Base-by-base conservation (phyloP, 441 rosid species). In the Jatropha multifida region DNA sequence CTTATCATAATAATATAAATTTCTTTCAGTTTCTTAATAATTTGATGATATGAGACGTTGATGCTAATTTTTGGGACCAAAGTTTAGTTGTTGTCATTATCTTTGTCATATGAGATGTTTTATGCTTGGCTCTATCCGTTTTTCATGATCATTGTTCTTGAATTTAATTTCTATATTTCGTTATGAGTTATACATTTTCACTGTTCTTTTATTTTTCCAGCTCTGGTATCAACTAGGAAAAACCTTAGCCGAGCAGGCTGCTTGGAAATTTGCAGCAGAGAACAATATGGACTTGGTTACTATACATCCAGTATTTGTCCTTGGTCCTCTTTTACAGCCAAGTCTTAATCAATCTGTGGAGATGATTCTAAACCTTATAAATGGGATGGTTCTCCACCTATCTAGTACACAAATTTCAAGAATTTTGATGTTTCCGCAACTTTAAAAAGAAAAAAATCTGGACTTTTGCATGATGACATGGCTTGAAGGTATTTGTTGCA, bases 141-240 rank as follows among this genome's bases (percentile, higher is more conserved):
- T 32, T 32, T 32, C 32, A 32, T 32, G 32, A 32, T 1, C 32
- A 32, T 1, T 32, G 32, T 32, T 32, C 32, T 32, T 32, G 32
- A 32, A 32, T 32, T 32, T 32, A 32, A 32, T 32, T 2, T 32
- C 60, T 55, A 55, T 17, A 14, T 11, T 54, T 54, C 0, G 20
- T 54, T 17, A 54, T 18, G 8, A 54, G 59, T 14, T 42, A 42
- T 42, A 8, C 15, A 7, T 14, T 54, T 54, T 54, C 8, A 5
- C 59, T 54, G 18, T 17, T 56, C 15, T 54, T 56, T 56, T 20
- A 20, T 58, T n/a, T 23, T 51, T 76, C 68, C 78, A 92, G 97
- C 82, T 88, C 55, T 92, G 98, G 96, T 92, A 90, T 71, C 82
- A 86, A 65, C 85, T 89, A 14, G 92, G 94, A 13, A 89, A 94